These are phyloP conservation scores for Mycena indigotica DNA, from an alignment of 768 basidiomycete species.

Conservation along the genomic window DNA sequence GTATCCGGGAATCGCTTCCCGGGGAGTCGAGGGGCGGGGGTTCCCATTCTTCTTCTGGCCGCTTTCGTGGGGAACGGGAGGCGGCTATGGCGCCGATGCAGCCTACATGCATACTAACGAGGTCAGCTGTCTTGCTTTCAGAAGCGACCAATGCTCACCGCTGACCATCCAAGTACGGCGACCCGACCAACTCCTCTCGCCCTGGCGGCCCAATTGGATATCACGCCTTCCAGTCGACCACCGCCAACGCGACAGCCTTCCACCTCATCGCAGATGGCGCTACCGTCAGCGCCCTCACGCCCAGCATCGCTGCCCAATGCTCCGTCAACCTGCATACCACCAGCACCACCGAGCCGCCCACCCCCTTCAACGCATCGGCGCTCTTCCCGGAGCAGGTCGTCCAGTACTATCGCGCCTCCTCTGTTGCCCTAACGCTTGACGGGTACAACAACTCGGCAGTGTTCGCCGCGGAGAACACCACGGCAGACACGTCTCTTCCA, in stretches of 20 bases:
- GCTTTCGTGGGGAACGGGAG: slow-evolving; percentile 47
- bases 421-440: slow-evolving; percentile 55
- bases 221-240: slow-evolving; percentile 42
- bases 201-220: slow-evolving; percentile 46
- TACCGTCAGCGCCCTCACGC: slow-evolving; percentile 43
- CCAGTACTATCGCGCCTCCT: slow-evolving; percentile 63
- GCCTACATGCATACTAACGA: slow-evolving; percentile 37
- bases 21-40: slow-evolving; percentile 48
- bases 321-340: slow-evolving; percentile 35
- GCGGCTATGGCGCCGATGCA: slow-evolving; percentile 25
- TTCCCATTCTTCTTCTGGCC: slow-evolving; percentile 76
- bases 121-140: slow-evolving; percentile 32
- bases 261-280: slow-evolving; percentile 48
- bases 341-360: slow-evolving; percentile 30
- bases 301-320: slow-evolving; percentile 42
- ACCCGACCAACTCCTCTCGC: slow-evolving; percentile 44
- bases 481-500: slow-evolving; percentile 43
- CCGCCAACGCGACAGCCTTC: slow-evolving; percentile 37
- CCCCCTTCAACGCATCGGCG: slow-evolving; percentile 27
- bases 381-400: slow-evolving; percentile 48
- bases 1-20: slow-evolving; percentile 51
- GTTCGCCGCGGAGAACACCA: slow-evolving; percentile 31
- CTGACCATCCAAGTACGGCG: slow-evolving; percentile 43
- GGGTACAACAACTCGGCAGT: slow-evolving; percentile 63
- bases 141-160: background rate